Evolutionary conservation across 2,329 filamentous ascomycete genomes (phyloP), one percentile per base, ranked within the genome.

Genomic region (Aspergillaceae sp.): DNA sequence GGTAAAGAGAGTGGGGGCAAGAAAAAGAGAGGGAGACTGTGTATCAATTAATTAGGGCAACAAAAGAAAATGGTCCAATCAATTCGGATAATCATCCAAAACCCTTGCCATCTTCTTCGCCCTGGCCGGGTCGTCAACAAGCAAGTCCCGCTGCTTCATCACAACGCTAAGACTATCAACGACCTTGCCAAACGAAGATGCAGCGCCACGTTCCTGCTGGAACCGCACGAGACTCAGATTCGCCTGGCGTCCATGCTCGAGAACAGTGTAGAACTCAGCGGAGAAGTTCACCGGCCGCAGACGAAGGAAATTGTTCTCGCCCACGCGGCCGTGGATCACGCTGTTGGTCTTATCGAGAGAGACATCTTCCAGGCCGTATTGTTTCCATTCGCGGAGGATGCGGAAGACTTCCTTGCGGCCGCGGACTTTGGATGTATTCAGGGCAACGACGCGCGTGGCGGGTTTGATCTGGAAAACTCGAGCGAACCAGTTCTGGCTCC

Each of bases 401-500:
- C 79, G 78, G 27, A 83, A 77, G 19, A 94, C 75, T 59, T 94
- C 89, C 59, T 86, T 84, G 38, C 88, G 81, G 38, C 84, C 85
- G 49, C 82, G 79, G n/a, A 76, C 75, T 56, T 84, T 84, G 4
- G 84, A 80, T 27, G 88, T 75, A 3, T 76, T 76, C 63, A 96
- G 83, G 63, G 88, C 92, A 10, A 96, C 67, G 29, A 86, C 77
- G 52, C 80, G 80, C 10, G 74, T 83, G 0, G 84, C 86, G 1
- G 91, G 91, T 63, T 92, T 95, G 61, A 96, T 84, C 46, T 88
- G 82, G 71, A 97, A 87, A 40, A 97, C 80, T 10, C 87, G 85
- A 29, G 87, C 84, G 44, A 97, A 78, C 90, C 91, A 96, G 56
- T 85, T 94, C 59, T 88, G 83, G 61, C 82, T 83, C 40, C 57